phyloP scores from a whole-genome alignment of 352 stramenopile genomes.

The Pythium biforme region DNA sequence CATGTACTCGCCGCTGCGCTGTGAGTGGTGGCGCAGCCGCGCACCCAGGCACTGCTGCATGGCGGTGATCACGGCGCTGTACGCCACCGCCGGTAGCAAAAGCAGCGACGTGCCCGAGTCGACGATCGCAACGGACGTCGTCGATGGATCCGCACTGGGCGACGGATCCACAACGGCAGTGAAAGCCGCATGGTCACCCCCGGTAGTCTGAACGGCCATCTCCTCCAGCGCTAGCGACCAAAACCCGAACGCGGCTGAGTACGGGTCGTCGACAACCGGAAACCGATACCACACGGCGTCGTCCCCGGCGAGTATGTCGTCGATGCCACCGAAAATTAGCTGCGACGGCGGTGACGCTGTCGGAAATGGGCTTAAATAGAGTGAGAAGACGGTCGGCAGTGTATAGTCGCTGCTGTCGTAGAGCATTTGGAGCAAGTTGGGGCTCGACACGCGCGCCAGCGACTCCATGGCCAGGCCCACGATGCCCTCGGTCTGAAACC shows the following conservation, averaged over 20 bases:
- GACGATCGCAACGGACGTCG: slow-evolving; percentile 25
- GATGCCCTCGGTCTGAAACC: slow-evolving; percentile 39
- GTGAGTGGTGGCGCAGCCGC: slow-evolving; percentile 17
- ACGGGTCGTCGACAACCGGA: slow-evolving; percentile 19
- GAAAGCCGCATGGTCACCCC: background rate
- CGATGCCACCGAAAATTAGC: slow-evolving; percentile 36
- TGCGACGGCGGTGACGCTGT: slow-evolving; percentile 29
- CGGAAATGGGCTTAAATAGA: slow-evolving; percentile 40
- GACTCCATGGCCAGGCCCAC: slow-evolving; percentile 33
- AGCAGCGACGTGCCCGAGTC: slow-evolving; percentile 43
- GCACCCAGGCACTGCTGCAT: slow-evolving; percentile 22
- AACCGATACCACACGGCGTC: slow-evolving; percentile 32
- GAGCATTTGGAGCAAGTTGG: slow-evolving; percentile 27
- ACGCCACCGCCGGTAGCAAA: slow-evolving; percentile 26
- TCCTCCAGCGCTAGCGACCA: slow-evolving; percentile 29
- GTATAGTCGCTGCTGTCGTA: slow-evolving; percentile 10
- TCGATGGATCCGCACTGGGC: too few relatives aligned
- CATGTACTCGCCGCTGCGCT: slow-evolving; percentile 13
- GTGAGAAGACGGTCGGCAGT: slow-evolving; percentile 32
- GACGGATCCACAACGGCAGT: too few relatives aligned
- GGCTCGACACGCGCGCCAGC: slow-evolving; percentile 31
- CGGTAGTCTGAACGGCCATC: background rate
- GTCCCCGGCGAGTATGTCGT: slow-evolving; percentile 25
- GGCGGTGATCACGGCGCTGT: slow-evolving; percentile 17
- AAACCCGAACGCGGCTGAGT: slow-evolving; percentile 24